Evolutionary conservation across 768 basidiomycete species (phyloP), one percentile per base, ranked within the genome.

Genomic region (Suillus lakei): DNA sequence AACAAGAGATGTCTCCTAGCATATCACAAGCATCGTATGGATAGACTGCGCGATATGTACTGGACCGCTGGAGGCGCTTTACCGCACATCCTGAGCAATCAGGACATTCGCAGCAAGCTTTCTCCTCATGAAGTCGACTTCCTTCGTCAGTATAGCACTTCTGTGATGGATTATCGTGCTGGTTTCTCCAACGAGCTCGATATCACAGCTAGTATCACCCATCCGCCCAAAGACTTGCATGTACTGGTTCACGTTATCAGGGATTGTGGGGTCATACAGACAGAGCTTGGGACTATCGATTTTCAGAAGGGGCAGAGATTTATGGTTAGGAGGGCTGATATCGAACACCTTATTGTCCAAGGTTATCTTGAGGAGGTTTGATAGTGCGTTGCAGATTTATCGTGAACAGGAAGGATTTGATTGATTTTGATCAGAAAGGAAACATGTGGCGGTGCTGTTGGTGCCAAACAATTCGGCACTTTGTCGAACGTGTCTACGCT

Each of bases 1-100:
- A 98, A 99, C 83, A 98, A 97, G 76, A 91, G 98, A n/a, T 95
- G 94, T 75, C 84, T 99, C 4, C 86, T 98, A 53, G 95, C 95
- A 0, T 99, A 99, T 78, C 95, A 98, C 77, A 80, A 86, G 30
- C 94, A 96, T 79, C 86, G 97, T 63, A 78, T 94, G 44, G 91
- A 94, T 73, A 88, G 89, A 61, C 85, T 99, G 61, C 86, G 89
- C 64, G 90, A 95, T 72, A 84, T 93, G 81, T 98, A 94, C 79
- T 99, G 97, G 97, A 81, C 87, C 15, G 86, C 89, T 9, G 93
- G 93, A 21, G 96, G 95, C 16, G 91, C 94, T 4, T 81, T 98
- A 3, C 93, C 95, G 1, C 91, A 94, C 68, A 82, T 98, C 50
- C 85, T 98, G 65, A 83, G 82, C 66, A 82, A 88, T 69, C 75